A percentile compares a stretch with the other conserved stretches of the same genome.
These are phyloP conservation scores for Excoecaria agallocha DNA, from an alignment of 345 rosid genomes.

Conservation along the genomic window DNA sequence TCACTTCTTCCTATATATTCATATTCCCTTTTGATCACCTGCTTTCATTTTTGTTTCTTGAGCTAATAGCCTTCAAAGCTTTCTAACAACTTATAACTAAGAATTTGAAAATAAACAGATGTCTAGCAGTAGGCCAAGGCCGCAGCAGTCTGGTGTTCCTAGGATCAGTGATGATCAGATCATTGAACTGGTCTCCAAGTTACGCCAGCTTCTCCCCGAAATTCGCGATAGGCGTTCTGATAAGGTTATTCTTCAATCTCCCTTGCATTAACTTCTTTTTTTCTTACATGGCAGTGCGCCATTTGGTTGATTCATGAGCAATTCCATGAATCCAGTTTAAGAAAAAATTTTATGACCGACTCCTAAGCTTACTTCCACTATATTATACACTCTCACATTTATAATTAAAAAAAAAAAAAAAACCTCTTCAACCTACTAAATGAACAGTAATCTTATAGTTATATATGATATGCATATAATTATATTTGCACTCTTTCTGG, in stretches of 20 bases:
- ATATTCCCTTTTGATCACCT: not conserved
- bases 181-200: conserved; percentile 77
- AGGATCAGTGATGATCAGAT: conserved; percentile 93
- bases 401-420: too few species aligned
- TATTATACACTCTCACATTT: too few species aligned
- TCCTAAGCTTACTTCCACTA: too few species aligned
- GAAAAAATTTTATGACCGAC: too few species aligned
- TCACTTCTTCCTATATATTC: not conserved
- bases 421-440: too few species aligned
- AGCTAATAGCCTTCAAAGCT: too few species aligned
- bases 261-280: too few species aligned
- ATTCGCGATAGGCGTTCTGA: conserved; percentile 72
- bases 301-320: too few species aligned
- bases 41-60: not conserved
- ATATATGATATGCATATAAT: conserved; percentile 3
- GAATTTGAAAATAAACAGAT: conserved; percentile 20
- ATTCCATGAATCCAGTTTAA: too few species aligned
- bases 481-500: conserved; percentile 21
- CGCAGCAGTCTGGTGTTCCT: conserved; percentile 51
- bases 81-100: too few species aligned
- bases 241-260: conserved; percentile 48
- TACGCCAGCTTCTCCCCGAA: conserved; percentile 87
- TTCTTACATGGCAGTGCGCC: too few species aligned
- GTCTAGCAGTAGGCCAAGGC: conserved; percentile 95
- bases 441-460: too few species aligned